Base-by-base conservation (phyloP, 768 basidiomycete genomes). In the Collybia sp. region DNA sequence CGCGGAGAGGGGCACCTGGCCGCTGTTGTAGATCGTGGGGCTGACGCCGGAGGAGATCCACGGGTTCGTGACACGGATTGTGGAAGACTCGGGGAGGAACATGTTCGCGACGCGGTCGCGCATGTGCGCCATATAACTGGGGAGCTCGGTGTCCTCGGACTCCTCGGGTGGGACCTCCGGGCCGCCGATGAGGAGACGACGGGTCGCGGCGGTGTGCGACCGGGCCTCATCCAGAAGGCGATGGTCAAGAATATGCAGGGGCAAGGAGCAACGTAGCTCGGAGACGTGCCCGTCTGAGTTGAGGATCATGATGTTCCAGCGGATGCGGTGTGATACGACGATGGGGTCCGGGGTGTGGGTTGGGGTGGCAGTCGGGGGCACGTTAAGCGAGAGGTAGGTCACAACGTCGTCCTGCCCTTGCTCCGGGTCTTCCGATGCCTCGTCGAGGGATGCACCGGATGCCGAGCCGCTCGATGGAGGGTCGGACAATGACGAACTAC, bases 221-320 rank as follows among this genome's bases (percentile, higher is more conserved):
- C 83, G 74, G 1, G 91, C 86, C 60, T 96, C 93, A 12, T 83
- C 73, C 12, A 88, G 71, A 1, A 95, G 68, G 11, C 78, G 71
- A 48, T 76, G 60, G 53, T 93, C 85, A 17, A 97, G 83, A 40
- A 98, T 75, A 58, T 89, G 81, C 30, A 98, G 65, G 0, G 95
- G 95, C 5, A 97, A 74, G 1, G 93, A 93, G 63, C 95, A 97
- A 12, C 93, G 83, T n/a, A 98, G 73, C 63, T 97, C 93, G 8
- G 92, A 94, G 2, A 83, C 85, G 60, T 97, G 95, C 0, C 93
- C 93, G 59, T 97, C 95, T 6, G 75, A 73, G 60, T 97, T 98
- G 51, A 73, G 74, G 58, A 94, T 85, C 43, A 83, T 69, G 50
- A 91, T 85, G 12, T 62, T 77, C 88, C 88, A 90, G 33, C 85